Conservation (phyloP, 202 grass and related monocot species). For the Dendrocalamus latiflorus region DNA sequence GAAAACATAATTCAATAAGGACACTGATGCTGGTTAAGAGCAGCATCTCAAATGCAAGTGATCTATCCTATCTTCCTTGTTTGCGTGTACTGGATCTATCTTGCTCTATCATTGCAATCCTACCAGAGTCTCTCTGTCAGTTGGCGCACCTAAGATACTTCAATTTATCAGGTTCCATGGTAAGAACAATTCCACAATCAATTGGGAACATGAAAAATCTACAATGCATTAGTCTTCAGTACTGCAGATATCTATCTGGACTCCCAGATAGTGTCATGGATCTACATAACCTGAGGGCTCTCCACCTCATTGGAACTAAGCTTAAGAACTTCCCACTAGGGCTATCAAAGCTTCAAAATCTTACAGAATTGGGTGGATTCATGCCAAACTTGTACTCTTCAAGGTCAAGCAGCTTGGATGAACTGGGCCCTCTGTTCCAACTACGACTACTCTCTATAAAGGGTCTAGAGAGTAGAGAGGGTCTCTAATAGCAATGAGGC, state of each 20-base stretch:
- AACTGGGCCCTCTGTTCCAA: background rate
- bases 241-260: background rate
- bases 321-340: background rate
- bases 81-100: background rate
- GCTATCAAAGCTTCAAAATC: background rate
- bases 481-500: background rate
- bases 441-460: background rate
- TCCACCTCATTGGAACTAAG: background rate
- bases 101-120: background rate
- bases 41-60: background rate
- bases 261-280: background rate
- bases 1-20: background rate
- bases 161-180: background rate
- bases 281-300: background rate
- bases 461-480: background rate
- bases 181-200: background rate
- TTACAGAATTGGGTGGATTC: background rate
- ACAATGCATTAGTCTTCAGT: background rate
- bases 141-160: background rate
- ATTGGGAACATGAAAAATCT: background rate
- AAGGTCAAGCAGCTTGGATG: background rate
- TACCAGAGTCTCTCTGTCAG: too few relatives aligned
- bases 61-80: background rate
- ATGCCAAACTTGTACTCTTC: background rate
- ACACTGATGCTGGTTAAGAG: background rate